Base-by-base conservation (phyloP, 1,284 basidiomycete genomes). In the Rhodotorula sp. region DNA sequence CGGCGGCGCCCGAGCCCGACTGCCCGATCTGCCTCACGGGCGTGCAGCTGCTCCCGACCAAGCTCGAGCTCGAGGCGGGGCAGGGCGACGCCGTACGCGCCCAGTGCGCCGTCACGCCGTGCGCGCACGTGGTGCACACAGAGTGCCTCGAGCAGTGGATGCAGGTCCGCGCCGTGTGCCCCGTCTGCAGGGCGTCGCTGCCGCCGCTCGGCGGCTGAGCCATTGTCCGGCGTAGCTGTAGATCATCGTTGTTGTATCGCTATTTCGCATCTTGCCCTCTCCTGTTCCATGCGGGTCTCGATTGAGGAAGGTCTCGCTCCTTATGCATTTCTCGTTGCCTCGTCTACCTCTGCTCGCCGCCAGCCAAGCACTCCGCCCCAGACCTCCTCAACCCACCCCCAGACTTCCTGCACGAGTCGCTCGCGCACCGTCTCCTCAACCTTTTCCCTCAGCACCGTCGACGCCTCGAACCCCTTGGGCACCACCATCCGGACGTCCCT, bases 401-500 rank as follows among this genome's bases (percentile, higher is more conserved):
- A 79, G 78, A 55, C 84, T n/a, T 19, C 50, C 17, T 25, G 19
- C 1, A 14, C 48, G 2, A 67, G 27, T 14, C 41, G 67, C 77
- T 78, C 80, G 64, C 54, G 68, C 64, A 84, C 76, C 27, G 78
- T 80, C 48, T 82, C 80, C 48, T 71, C 74, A 0, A 82, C 69
- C 4, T 81, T 82, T 41, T 71, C 71, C 19, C 62, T 76, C 61
- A 87, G 78, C 16, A 83, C 81, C 27, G 80, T 79, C 19, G 52
- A 27, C 64, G 83, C 84, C 63, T 86, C 84, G 69, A 86, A 87
- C 14, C 86, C 86, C 74, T 85, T 86, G 58, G 85, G 50, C 44
- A 16, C n/a, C 14, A 7, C 10, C 17, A 48, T 45, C 3, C 21
- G 21, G 27, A 54, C 4, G 8, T 52, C 13, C 7, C 25, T 13